phyloP scores from a whole-genome alignment of 345 rosid species.

The Corymbia maculata region DNA sequence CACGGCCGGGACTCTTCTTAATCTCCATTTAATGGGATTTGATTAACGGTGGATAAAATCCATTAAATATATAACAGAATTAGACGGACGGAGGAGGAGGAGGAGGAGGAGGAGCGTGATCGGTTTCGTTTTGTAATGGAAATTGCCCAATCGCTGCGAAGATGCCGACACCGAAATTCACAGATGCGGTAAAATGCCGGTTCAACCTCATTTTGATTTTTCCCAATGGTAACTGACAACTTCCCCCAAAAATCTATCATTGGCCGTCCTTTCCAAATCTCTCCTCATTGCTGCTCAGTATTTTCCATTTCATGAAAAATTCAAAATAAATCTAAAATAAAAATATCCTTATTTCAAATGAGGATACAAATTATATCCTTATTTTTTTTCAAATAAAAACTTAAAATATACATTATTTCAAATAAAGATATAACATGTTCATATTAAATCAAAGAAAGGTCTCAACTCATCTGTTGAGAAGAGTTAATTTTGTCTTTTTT shows the following conservation, averaged over 20 bases:
- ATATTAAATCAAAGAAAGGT: too few relatives aligned
- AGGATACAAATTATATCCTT: too few relatives aligned
- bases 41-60: background rate
- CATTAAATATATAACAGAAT: background rate
- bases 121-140: background rate
- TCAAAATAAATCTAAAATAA: too few relatives aligned
- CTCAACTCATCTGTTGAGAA: too few relatives aligned
- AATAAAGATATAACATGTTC: too few relatives aligned
- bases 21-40: background rate
- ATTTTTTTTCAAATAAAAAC: too few relatives aligned
- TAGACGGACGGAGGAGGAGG: background rate
- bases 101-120: background rate
- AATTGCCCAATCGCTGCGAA: background rate
- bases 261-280: too few relatives aligned
- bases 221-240: background rate
- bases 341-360: too few relatives aligned
- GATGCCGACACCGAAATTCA: background rate
- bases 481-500: too few relatives aligned
- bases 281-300: too few relatives aligned
- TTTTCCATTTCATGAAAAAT: too few relatives aligned
- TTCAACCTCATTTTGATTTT: background rate
- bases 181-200: background rate
- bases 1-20: background rate
- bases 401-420: too few relatives aligned
- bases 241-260: background rate